Evolutionary conservation across 2,329 filamentous ascomycete species (phyloP).

Genomic region (Sclerotinia spermophila): DNA sequence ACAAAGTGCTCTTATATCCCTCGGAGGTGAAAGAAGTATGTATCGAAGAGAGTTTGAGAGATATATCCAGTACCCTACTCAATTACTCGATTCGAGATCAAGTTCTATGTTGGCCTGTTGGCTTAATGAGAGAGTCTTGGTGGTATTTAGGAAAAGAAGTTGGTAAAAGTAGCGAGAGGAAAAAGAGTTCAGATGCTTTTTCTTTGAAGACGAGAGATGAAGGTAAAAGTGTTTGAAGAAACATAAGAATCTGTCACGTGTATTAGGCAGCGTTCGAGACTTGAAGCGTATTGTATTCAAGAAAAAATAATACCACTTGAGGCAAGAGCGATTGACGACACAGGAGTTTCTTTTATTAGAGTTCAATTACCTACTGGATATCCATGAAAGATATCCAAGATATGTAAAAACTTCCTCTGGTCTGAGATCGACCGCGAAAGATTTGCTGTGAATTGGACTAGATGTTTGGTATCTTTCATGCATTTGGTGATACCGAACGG

Average conservation of each 20-base stretch:
- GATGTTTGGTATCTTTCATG: too few species aligned
- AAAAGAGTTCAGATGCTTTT: neutral
- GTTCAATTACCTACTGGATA: too few species aligned
- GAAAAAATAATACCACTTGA: neutral
- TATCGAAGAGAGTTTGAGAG: too few species aligned
- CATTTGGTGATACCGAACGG: too few species aligned
- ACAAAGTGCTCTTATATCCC: fast-evolving
- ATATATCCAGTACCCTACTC: too few species aligned
- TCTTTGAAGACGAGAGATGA: neutral
- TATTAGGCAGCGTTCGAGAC: neutral
- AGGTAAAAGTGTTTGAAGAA: neutral
- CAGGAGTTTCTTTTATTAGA: too few species aligned
- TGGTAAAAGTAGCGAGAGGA: neutral
- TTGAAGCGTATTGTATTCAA: too few species aligned
- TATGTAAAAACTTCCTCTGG: too few species aligned
- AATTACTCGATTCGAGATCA: neutral
- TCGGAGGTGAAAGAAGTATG: neutral
- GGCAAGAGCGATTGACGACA: neutral
- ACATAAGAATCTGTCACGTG: neutral
- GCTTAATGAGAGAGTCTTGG: neutral
- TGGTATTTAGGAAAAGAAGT: neutral
- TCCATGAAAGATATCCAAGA: too few species aligned
- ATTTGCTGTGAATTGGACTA: too few species aligned
- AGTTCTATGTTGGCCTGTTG: too few species aligned
- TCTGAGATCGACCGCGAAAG: too few species aligned